A percentile compares a stretch with the other conserved stretches of the same genome.
Conservation (phyloP, 2,329 filamentous ascomycete genomes). For the Fusarium veterinarium region DNA sequence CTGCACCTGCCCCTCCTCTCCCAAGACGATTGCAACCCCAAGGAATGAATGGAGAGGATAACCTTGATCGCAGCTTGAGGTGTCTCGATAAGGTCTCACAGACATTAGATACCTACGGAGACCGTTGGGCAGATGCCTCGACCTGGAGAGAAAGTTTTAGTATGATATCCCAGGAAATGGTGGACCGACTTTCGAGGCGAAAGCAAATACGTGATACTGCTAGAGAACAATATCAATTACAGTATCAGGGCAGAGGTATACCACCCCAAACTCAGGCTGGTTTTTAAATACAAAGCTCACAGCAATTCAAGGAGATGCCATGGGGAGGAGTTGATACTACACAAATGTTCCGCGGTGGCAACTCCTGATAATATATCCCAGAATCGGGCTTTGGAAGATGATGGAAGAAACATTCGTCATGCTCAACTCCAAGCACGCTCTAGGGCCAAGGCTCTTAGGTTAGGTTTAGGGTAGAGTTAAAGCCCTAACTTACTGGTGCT, state of each 20-base stretch:
- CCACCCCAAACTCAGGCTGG: conserved; percentile 29
- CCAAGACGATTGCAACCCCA: conserved; percentile 56
- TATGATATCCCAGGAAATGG: conserved; percentile 57
- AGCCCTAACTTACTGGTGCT: not conserved
- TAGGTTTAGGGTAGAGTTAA: not conserved
- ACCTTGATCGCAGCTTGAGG: conserved; percentile 65
- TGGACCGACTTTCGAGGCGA: conserved; percentile 57
- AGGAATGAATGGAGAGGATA: conserved; percentile 57
- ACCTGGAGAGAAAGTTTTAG: conserved; percentile 67
- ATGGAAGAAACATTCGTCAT: not conserved
- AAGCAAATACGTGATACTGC: conserved; percentile 48
- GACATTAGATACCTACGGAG: conserved; percentile 66
- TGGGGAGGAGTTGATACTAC: conserved; percentile 60
- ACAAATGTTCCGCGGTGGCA: conserved; percentile 54
- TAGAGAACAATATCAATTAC: conserved; percentile 51
- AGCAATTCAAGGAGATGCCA: conserved; percentile 50
- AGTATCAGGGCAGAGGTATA: conserved; percentile 48
- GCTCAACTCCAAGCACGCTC: not conserved
- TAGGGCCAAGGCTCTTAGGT: not conserved
- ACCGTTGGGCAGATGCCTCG: conserved; percentile 68
- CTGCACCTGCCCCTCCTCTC: conserved; percentile 63
- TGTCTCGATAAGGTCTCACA: conserved; percentile 66
- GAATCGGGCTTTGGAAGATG: not conserved
- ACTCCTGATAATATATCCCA: conserved; percentile 11
- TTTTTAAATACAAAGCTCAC: conserved; percentile 39